These are phyloP conservation scores for Chrysoporthe deuterocubensis DNA, from an alignment of 2,329 filamentous ascomycete species.

Conservation along the genomic window DNA sequence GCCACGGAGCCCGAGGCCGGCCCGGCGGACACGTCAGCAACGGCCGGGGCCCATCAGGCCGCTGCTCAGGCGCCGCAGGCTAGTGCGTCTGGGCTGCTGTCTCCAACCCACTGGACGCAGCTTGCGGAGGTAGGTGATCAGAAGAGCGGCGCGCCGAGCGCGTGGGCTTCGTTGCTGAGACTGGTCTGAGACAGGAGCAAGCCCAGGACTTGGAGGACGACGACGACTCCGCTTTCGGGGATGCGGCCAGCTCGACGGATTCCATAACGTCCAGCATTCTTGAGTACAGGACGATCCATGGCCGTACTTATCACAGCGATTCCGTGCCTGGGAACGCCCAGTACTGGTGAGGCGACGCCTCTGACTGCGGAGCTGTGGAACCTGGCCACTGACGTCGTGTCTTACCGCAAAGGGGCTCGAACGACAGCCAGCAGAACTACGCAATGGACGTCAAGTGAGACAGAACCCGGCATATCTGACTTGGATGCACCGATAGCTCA, in stretches of 20 bases:
- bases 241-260: slow-evolving; percentile 27
- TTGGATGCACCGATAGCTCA: neutral
- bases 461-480: no score
- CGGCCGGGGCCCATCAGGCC: neutral
- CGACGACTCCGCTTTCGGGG: slow-evolving; percentile 27
- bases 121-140: slow-evolving; percentile 25
- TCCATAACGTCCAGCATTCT: slow-evolving; percentile 27
- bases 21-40: neutral
- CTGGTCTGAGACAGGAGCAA: slow-evolving; percentile 7
- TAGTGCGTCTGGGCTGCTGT: slow-evolving; percentile 17
- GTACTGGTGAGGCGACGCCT: slow-evolving; percentile 24
- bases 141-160: neutral
- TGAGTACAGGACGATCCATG: slow-evolving; percentile 28
- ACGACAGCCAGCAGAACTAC: slow-evolving; percentile 40
- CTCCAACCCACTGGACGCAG: slow-evolving; percentile 27
- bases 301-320: slow-evolving; percentile 29
- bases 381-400: slow-evolving; percentile 2
- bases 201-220: slow-evolving; percentile 23
- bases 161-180: neutral
- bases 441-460: slow-evolving; percentile 38
- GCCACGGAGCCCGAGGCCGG: slow-evolving; percentile 3
- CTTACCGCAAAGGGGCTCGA: slow-evolving; percentile 30
- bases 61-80: neutral
- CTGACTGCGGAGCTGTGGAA: neutral
- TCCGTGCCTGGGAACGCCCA: slow-evolving; percentile 23